phyloP scores from a whole-genome alignment of 2,329 filamentous ascomycete genomes.

The Apiospora pterosperma region DNA sequence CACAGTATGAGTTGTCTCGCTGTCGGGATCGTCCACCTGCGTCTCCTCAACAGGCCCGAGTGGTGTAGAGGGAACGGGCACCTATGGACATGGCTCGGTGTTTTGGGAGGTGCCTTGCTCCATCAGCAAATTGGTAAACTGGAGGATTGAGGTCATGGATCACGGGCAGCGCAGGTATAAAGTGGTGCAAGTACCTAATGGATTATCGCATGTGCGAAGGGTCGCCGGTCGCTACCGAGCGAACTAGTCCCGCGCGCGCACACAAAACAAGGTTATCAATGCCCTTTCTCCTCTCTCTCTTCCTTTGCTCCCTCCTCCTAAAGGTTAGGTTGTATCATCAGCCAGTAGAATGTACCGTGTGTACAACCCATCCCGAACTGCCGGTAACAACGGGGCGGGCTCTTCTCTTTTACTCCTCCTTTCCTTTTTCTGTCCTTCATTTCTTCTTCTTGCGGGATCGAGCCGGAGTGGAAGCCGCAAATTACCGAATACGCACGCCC shows the following conservation, averaged over 20 bases:
- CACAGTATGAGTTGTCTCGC: neutral
- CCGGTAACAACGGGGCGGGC: neutral
- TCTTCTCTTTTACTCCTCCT: no score
- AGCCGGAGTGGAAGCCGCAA: neutral
- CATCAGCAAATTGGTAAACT: neutral
- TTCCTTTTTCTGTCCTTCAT: no score
- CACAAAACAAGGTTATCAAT: neutral
- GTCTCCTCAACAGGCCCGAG: constrained; percentile 1
- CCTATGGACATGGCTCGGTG: neutral
- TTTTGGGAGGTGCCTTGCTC: neutral
- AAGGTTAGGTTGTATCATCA: neutral
- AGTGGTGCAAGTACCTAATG: neutral
- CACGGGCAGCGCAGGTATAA: neutral
- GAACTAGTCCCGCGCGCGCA: neutral
- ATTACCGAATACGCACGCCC: constrained; percentile 1
- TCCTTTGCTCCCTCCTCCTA: neutral
- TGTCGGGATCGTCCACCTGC: neutral
- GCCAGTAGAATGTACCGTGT: neutral
- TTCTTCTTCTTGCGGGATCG: neutral
- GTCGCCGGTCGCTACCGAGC: neutral
- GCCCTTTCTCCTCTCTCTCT: neutral
- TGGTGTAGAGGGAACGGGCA: neutral
- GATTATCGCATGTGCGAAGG: neutral
- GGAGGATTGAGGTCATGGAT: neutral
- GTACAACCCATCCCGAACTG: neutral